Evolutionary conservation across 176 grass and related monocot genomes (phyloP), one percentile per base, ranked within the genome.

Genomic region (Oryza rufipogon): DNA sequence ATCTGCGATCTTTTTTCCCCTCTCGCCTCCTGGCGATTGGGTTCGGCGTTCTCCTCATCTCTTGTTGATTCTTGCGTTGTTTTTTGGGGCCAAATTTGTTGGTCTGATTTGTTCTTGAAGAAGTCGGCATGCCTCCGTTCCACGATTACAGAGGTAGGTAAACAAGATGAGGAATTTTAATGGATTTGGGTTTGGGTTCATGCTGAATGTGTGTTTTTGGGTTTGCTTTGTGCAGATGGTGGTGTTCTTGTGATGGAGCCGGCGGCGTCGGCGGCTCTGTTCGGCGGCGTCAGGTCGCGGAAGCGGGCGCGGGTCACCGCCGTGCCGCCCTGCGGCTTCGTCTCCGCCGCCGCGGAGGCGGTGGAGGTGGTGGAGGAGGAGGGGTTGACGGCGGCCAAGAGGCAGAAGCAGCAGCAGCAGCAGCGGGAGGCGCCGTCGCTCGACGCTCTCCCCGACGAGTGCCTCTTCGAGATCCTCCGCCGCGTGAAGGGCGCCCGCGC

Each of bases 381-480:
- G 9, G 28, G 36, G 28, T 73, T 36, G 7, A 64, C 70, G 9
- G 17, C 63, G 70, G 70, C 81, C 72, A 88, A 90, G 70, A 85
- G 68, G 32, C 90, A 85, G 77, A 90, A 88, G 88, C 67, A 32
- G 30, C 30, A 28, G 28, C 30, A 28, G 28, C 28, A 58, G 11
- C 76, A 58, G 11, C 76, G 71, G 77, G 89, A 86, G 7, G 61
- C 61, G 19, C 82, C 80, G 52, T 86, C 91, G 25, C 92, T 98
- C 0, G 96, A 98, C 80, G 60, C 73, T 75, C 91, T 98, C 61
- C 96, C 96, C 7, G 87, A 95, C 72, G 96, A 76, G 86, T 98
- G 96, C 89, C 89, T 98, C 73, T 95, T 94, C 70, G 96, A 98
- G 87, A 85, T 98, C 84, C 93, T 98, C 15, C 86, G 96, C 56